phyloP scores from a whole-genome alignment of 257 asterid species.

The Fraxinus cuspidata region DNA sequence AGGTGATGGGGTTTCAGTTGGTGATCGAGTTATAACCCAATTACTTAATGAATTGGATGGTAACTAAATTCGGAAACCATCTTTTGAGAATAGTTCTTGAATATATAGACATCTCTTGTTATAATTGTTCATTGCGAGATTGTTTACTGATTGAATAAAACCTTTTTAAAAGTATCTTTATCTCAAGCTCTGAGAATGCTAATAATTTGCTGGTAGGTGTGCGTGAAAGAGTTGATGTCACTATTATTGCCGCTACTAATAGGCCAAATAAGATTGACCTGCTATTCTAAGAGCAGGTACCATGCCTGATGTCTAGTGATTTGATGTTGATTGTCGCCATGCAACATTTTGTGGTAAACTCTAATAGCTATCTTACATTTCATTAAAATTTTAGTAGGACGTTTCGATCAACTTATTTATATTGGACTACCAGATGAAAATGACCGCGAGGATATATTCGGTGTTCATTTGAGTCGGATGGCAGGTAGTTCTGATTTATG shows the following conservation, averaged over 20 bases:
- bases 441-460: constrained; percentile 81
- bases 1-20: constrained; percentile 90
- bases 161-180: constrained; percentile 6
- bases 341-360: neutral
- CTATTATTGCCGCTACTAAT: constrained; percentile 92
- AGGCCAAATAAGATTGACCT: constrained; percentile 89
- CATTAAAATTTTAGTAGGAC: constrained; percentile 46
- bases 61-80: constrained; percentile 31
- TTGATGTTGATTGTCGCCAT: constrained; percentile 10
- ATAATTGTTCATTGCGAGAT: neutral
- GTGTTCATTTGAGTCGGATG: constrained; percentile 64
- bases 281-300: constrained; percentile 93
- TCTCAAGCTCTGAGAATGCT: constrained; percentile 2
- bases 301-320: neutral
- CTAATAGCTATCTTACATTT: neutral
- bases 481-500: constrained; percentile 78
- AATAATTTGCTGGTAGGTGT: constrained; percentile 50
- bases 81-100: neutral
- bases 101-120: neutral
- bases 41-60: constrained; percentile 96
- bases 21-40: constrained; percentile 95
- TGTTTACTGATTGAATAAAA: neutral
- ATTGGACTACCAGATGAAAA: constrained; percentile 83
- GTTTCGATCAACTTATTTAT: constrained; percentile 85
- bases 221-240: constrained; percentile 82